phyloP scores from a whole-genome alignment of 805 yeast species.

The Metschnikowia bowlesiae region DNA sequence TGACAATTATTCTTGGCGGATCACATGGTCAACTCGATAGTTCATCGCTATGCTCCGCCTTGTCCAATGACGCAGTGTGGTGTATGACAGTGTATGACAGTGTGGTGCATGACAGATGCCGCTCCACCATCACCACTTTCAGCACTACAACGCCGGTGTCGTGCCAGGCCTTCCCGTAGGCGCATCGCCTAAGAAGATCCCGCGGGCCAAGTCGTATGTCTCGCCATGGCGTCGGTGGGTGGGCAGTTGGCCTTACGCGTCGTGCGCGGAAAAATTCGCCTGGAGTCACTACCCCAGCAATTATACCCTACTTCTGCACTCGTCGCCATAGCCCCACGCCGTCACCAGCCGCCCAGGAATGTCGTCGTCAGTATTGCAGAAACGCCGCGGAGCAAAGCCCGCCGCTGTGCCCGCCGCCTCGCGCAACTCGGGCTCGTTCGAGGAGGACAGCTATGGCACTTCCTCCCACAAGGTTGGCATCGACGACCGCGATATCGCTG shows the following conservation, averaged over 20 bases:
- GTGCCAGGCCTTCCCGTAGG: too few relatives aligned
- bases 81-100: too few relatives aligned
- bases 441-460: conserved; percentile 13
- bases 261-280: conserved; percentile 5
- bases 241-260: background rate
- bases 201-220: too few relatives aligned
- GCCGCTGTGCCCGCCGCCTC: conserved; percentile 11
- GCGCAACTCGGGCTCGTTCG: conserved; percentile 23
- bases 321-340: conserved; percentile 3
- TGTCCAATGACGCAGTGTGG: too few relatives aligned
- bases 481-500: conserved; percentile 67
- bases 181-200: too few relatives aligned
- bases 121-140: too few relatives aligned
- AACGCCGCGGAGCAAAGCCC: conserved; percentile 57
- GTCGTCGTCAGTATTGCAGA: conserved; percentile 57
- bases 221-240: background rate
- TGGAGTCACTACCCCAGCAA: background rate
- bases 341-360: background rate
- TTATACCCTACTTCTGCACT: background rate
- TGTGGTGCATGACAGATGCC: too few relatives aligned
- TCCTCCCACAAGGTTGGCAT: conserved; percentile 65
- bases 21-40: too few relatives aligned
- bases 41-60: too few relatives aligned
- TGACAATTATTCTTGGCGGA: too few relatives aligned
- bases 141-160: too few relatives aligned